Conservation (phyloP, 345 rosid genomes). For the Bruguiera sexangula region DNA sequence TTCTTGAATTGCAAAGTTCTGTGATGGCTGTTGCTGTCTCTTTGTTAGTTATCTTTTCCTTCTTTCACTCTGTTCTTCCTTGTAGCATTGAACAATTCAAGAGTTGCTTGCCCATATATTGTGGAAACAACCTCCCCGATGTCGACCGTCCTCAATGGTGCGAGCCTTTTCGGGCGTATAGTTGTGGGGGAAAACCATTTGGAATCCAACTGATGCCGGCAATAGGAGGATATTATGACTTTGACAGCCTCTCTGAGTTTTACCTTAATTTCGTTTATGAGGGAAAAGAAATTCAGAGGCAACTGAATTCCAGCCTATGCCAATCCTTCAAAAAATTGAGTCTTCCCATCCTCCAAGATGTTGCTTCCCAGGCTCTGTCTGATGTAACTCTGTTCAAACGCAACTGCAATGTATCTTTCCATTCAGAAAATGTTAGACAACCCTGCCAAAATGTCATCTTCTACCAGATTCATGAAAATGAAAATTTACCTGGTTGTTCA, state of each 20-base stretch:
- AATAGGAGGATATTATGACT: conserved; percentile 20
- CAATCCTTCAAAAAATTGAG: conserved; percentile 23
- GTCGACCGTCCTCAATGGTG: conserved; percentile 4
- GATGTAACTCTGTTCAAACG: conserved; percentile 27
- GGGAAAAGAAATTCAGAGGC: background rate
- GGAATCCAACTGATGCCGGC: conserved; percentile 23
- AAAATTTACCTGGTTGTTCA: conserved; percentile 15
- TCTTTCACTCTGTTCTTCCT: conserved; percentile 2
- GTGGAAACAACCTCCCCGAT: conserved; percentile 25
- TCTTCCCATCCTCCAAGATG: conserved; percentile 21
- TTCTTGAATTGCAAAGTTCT: conserved; percentile 1
- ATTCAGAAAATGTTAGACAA: background rate
- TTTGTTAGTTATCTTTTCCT: background rate
- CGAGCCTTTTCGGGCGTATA: conserved; percentile 19
- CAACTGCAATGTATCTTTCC: background rate
- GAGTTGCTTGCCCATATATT: conserved; percentile 12
- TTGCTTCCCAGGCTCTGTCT: background rate
- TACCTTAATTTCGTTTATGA: conserved; percentile 18
- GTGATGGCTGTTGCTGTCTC: background rate
- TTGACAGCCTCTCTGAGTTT: conserved; percentile 30
- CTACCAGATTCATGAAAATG: background rate
- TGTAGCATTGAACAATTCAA: background rate
- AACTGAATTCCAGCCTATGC: conserved; percentile 12
- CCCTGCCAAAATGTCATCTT: conserved; percentile 12
- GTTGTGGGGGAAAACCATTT: conserved; percentile 3